Evolutionary conservation across 768 basidiomycete genomes (phyloP), one percentile per base, ranked within the genome.

Genomic region (Phaffia australis): DNA sequence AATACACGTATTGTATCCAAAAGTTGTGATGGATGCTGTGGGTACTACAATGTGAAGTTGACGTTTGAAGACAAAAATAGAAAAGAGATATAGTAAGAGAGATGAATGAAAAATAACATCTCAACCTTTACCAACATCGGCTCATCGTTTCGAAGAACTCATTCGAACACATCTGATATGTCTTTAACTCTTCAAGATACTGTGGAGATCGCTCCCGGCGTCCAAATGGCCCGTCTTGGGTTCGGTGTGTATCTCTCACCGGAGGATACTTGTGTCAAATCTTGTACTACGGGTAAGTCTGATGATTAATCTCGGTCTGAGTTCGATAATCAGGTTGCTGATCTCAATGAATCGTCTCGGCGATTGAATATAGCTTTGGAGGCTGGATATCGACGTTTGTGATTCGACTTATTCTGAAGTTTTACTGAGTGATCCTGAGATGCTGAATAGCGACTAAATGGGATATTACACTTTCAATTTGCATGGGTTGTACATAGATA

Each of bases 191-290:
- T 57, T 32, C 25, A n/a, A 19, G 56, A 57, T 57, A 11, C 56
- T 57, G 6, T 57, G 19, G 27, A 21, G n/a, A 57, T 57, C 23
- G 23, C 56, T 32, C 7, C 25, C 15, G 56, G 27, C 4, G 56
- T 57, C 16, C 56, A 57, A 8, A 57, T 57, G 56, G 11, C 56
- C 32, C 56, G 56, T 21, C 27, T 57, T 3, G 56, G 56, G 14
- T 57, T 57, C 16, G 56, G 56, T 29, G 56, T 57, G 2, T 57
- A 57, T 32, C 56, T n/a, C 6, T 57, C 56, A 6, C 56, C 56
- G 7, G 32, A 57, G 27, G 56, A 57, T 27, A 32, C 32, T 32
- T 57, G 56, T 32, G 32, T 18, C n/a, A 57, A 57, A 16, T 57
- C 56, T 32, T 19, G 19, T 25, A n/a, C 56, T 6, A 57, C 56